phyloP scores from a whole-genome alignment of 768 basidiomycete genomes.

The Suillus weaverae region DNA sequence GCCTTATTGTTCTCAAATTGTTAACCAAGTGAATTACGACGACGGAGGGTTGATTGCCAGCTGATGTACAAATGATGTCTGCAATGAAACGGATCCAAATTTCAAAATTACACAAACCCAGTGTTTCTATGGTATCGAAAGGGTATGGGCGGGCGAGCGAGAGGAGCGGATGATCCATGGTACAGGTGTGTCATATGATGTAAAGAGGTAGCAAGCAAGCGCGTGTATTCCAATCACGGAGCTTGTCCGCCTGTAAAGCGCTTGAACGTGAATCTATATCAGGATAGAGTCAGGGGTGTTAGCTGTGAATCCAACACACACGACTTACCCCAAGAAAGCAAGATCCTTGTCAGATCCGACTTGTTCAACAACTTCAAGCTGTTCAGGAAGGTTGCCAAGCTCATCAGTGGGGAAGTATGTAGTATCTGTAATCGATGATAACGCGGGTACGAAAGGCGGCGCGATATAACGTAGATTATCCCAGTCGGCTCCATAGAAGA shows the following conservation, averaged over 20 bases:
- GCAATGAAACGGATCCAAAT: slow-evolving; percentile 14
- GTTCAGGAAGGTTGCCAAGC: slow-evolving; percentile 66
- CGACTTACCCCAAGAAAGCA: slow-evolving; percentile 61
- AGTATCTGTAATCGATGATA: slow-evolving; percentile 91
- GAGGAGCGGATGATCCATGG: background rate
- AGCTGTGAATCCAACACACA: background rate
- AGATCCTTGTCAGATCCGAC: slow-evolving; percentile 67
- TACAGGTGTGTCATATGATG: slow-evolving; percentile 7
- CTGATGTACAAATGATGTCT: slow-evolving; percentile 22
- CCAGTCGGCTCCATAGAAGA: slow-evolving; percentile 98
- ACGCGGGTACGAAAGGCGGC: slow-evolving; percentile 92
- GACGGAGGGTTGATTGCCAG: background rate
- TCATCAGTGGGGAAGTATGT: slow-evolving; percentile 98
- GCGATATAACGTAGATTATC: slow-evolving; percentile 86
- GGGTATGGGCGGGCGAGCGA: slow-evolving; percentile 20
- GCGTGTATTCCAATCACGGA: slow-evolving; percentile 2
- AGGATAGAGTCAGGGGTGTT: slow-evolving; percentile 8
- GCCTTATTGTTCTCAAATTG: background rate
- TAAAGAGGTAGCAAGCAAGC: background rate
- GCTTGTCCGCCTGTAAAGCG: slow-evolving; percentile 44
- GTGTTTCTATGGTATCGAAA: slow-evolving; percentile 27
- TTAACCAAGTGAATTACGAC: background rate
- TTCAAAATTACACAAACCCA: slow-evolving; percentile 26
- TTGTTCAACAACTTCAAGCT: slow-evolving; percentile 59
- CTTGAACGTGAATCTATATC: slow-evolving; percentile 79